A percentile compares a stretch with the other conserved stretches of the same genome.
These are phyloP conservation scores for Globisporangium splendens DNA, from an alignment of 352 stramenopile genomes.

Conservation along the genomic window DNA sequence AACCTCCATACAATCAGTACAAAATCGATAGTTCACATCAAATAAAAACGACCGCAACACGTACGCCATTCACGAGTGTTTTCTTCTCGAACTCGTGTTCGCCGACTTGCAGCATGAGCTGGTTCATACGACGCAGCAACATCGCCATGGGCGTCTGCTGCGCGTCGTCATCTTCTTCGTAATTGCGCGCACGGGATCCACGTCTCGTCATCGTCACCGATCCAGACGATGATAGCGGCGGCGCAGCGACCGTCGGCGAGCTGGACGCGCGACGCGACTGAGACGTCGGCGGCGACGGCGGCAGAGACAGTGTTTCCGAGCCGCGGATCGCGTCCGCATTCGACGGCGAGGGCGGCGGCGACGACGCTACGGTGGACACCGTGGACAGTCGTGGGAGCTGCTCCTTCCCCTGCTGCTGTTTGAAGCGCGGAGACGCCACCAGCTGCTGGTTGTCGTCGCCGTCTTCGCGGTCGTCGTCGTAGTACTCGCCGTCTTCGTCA, in stretches of 20 bases:
- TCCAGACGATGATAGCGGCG: slow-evolving; percentile 5
- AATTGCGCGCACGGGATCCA: slow-evolving; percentile 7
- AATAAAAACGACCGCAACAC: neutral
- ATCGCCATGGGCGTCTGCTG: slow-evolving; percentile 62
- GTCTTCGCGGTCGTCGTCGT: slow-evolving; percentile 16
- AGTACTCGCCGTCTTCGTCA: slow-evolving; percentile 20
- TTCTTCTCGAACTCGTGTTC: slow-evolving; percentile 89
- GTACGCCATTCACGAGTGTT: slow-evolving; percentile 66
- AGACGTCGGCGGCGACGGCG: slow-evolving; percentile 13
- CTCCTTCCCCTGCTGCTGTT: slow-evolving; percentile 1
- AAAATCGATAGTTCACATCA: neutral
- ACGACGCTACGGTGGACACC: slow-evolving; percentile 13
- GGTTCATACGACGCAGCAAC: slow-evolving; percentile 76
- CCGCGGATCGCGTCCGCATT: slow-evolving; percentile 7
- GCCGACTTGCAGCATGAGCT: slow-evolving; percentile 80
- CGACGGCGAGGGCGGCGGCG: slow-evolving; percentile 15
- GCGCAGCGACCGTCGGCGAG: neutral
- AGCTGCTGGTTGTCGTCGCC: slow-evolving; percentile 16
- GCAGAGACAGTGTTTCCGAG: slow-evolving; percentile 11
- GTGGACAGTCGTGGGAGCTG: slow-evolving; percentile 10
- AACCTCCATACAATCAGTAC: neutral
- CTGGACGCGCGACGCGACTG: slow-evolving; percentile 5
- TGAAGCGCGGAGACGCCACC: neutral
- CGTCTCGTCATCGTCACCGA: slow-evolving; percentile 2
- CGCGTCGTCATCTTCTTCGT: slow-evolving; percentile 17